Percentiles rank a stretch among this genome's conserved stretches.
phyloP scores from a whole-genome alignment of 2,329 filamentous ascomycete genomes.

The Rhinocladiella similis region DNA sequence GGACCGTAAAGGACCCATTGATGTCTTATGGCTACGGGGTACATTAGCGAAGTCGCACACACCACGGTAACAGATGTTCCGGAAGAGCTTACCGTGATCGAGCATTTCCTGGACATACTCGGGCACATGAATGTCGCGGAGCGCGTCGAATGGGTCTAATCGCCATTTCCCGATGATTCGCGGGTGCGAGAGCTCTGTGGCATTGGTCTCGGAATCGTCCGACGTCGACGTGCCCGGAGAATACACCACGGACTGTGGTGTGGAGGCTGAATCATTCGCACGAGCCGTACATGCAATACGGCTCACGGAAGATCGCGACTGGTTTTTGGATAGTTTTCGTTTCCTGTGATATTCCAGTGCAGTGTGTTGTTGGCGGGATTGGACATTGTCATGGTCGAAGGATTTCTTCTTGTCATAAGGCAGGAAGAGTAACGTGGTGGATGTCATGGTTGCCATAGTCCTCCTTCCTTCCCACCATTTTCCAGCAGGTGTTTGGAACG shows the following conservation, averaged over 20 bases:
- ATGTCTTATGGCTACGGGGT: not conserved
- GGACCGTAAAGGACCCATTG: not conserved
- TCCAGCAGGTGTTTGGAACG: not conserved
- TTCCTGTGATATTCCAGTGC: conserved; percentile 2
- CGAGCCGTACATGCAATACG: not conserved
- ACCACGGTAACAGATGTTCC: not conserved
- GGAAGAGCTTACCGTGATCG: not conserved
- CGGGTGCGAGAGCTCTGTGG: not conserved
- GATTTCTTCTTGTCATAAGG: not conserved
- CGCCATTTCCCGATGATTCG: not conserved
- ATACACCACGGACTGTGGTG: not conserved
- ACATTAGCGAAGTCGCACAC: not conserved
- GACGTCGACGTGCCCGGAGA: not conserved
- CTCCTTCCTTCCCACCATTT: not conserved
- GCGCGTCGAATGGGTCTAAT: not conserved
- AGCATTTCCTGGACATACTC: conserved; percentile 1
- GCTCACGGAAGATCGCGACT: not conserved
- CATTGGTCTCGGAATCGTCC: not conserved
- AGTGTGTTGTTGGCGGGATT: not conserved
- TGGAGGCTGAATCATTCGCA: not conserved
- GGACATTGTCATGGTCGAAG: not conserved
- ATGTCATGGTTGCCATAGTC: not conserved
- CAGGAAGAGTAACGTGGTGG: not conserved
- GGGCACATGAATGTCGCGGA: not conserved
- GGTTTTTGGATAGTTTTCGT: not conserved